Conservation (phyloP, 176 grass and related monocot genomes). For the Metroxylon sagu region DNA sequence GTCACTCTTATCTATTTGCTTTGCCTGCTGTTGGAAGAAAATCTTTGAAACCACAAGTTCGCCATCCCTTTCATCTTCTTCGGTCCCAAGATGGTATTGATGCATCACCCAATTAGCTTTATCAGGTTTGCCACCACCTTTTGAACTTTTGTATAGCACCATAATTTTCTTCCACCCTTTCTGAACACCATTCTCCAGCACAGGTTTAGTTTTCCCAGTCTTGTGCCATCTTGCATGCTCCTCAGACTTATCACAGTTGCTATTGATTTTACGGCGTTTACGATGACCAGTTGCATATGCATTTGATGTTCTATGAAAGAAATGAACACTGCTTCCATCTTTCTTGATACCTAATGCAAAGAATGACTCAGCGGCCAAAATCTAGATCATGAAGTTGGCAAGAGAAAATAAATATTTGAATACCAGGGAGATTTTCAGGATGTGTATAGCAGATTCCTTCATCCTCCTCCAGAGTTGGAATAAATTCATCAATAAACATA, state of each 20-base stretch:
- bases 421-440: slow-evolving; percentile 87
- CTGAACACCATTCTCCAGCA: slow-evolving; percentile 39
- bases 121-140: slow-evolving; percentile 45
- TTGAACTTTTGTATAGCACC: slow-evolving; percentile 60
- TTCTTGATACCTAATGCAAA: slow-evolving; percentile 44
- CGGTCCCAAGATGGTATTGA: slow-evolving; percentile 69
- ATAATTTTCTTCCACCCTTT: slow-evolving; percentile 97
- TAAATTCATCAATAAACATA: slow-evolving; percentile 76
- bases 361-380: neutral
- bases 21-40: slow-evolving; percentile 42
- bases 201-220: slow-evolving; percentile 61
- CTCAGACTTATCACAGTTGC: slow-evolving; percentile 12
- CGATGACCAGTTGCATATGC: slow-evolving; percentile 63
- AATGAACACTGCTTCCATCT: slow-evolving; percentile 61
- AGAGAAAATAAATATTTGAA: neutral
- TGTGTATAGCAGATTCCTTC: slow-evolving; percentile 85
- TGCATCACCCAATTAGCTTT: slow-evolving; percentile 81
- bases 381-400: neutral
- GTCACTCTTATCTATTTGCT: slow-evolving; percentile 32
- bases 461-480: slow-evolving; percentile 51
- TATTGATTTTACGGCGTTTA: slow-evolving; percentile 52
- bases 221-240: slow-evolving; percentile 79
- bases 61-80: slow-evolving; percentile 63
- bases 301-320: slow-evolving; percentile 71
- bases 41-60: slow-evolving; percentile 72